Base-by-base conservation (phyloP, 1,284 basidiomycete genomes). In the Leccinum solheimii region DNA sequence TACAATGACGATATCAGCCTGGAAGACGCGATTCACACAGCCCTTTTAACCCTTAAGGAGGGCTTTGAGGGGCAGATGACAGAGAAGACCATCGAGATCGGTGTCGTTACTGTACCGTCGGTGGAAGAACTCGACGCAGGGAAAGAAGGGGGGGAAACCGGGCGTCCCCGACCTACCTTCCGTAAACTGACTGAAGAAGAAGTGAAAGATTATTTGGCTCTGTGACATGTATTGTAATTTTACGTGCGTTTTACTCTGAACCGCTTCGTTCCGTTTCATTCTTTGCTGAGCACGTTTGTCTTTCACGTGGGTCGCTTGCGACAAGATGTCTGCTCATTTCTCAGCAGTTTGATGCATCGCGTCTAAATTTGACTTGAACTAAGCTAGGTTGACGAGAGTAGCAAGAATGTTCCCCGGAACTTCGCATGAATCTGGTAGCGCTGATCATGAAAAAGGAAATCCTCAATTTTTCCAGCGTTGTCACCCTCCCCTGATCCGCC, bases 61-160 rank as follows among this genome's bases (percentile, higher is more conserved):
- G 97, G 97, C 9, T 98, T 98, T 70, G 97, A 99, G 78, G 97
- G 97, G 13, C 93, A 98, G 75, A 98, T 99, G 96, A 98, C 97
- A 21, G 97, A 98, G 80, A 97, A 98, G 82, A 99, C 97, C 38
- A 97, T 99, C 72, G 97, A 99, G 79, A 96, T 99, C 62, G 97
- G 97, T 53, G 89, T 99, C 54, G 86, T 99, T 63, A 94, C 93
- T 56, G 91, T 94, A 16, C 94, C 95, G 5, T 91, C 87, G 23
- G 73, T 82, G 26, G 86, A 88, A 67, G 91, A 94, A 72, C 81
- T 93, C 60, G 88, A 89, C 67, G 88, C 85, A 60, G 85, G 82
- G 30, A 90, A 87, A 70, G 83, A 88, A 62, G 87, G 87, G 36
- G 86, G 86, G 54, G 88, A 90, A 68, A 90, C 86, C 9, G 87